Evolutionary conservation across 495 filamentous ascomycete genomes (phyloP), one percentile per base, ranked within the genome.

Genomic region (Poronia punctata): DNA sequence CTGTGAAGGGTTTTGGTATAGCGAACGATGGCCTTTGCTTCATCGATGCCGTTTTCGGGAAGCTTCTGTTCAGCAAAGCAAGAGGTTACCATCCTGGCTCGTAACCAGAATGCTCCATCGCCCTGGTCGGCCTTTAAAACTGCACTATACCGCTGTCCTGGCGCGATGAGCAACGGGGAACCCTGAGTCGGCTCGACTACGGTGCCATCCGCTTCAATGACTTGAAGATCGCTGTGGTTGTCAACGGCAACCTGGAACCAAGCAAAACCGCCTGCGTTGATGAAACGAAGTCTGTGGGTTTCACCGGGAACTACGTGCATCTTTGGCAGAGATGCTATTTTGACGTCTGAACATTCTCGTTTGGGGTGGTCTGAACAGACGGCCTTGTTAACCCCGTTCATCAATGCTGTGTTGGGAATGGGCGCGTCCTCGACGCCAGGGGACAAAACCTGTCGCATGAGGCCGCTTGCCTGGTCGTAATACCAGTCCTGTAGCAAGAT

Each of bases 161-260:
- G 67, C 10, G 77, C 72, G 29, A 70, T 58, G 45, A 65, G 45
- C 33, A 88, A 40, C 10, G 71, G 65, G 16, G 74, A 71, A 5
- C 66, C 66, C 12, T 52, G 45, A 24, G 61, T 46, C 0, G 81
- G 79, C 26, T 82, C 65, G 5, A 79, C 70, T 40, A 76, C 76
- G n/a, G 80, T 70, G 11, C 84, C 84, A 50, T 90, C 85, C 2
- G 83, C 76, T 57, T 88, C 85, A 9, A 85, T 76, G 16, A 88
- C 71, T 4, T 56, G 52, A 37, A 67, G 51, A 29, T 52, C 36
- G 29, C 48, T 42, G 32, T 76, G 71, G 15, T 62, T 56, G 43
- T 77, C 72, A 30, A 75, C 46, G 10, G 61, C 60, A 40, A 79
- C 66, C 35, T 74, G 63, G 43, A 78, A 75, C 40, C 74, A 76